Conservation (phyloP, 1,284 basidiomycete species). For the Schizophyllum commune region DNA sequence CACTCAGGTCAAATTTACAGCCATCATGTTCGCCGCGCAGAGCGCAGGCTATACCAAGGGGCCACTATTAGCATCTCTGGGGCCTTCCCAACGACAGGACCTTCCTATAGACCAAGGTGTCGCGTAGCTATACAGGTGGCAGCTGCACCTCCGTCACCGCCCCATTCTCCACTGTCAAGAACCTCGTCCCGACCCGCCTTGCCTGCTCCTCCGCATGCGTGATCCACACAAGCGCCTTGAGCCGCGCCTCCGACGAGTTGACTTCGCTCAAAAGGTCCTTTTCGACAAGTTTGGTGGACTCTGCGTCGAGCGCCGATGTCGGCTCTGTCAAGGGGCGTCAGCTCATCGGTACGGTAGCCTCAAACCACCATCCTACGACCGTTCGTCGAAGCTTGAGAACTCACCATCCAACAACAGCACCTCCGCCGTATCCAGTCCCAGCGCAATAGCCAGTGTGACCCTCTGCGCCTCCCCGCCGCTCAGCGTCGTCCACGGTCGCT, state of each 20-base stretch:
- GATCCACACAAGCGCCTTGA: constrained; percentile 80
- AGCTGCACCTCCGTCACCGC: not conserved
- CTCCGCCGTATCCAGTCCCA: constrained; percentile 69
- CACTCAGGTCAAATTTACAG: not conserved
- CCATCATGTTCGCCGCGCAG: no score
- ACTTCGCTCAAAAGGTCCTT: constrained; percentile 48
- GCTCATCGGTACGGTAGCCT: no score
- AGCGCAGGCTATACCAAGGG: no score
- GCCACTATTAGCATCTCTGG: no score
- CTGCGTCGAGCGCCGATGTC: constrained; percentile 78
- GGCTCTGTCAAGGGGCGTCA: constrained; percentile 48
- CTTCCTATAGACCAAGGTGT: no score
- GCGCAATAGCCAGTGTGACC: constrained; percentile 66
- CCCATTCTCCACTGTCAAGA: constrained; percentile 22
- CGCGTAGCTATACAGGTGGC: not conserved
- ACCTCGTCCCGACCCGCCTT: constrained; percentile 63
- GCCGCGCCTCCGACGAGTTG: constrained; percentile 32
- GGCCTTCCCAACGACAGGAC: no score
- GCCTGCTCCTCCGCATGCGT: constrained; percentile 81
- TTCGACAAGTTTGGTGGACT: constrained; percentile 60
- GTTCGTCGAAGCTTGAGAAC: constrained; percentile 18
- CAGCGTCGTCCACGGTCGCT: constrained; percentile 67
- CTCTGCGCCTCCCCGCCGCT: constrained; percentile 82
- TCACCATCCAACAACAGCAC: constrained; percentile 78
- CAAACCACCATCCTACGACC: no score